Base-by-base conservation (phyloP, 179 eudicot genomes). In the Silene coronaria region DNA sequence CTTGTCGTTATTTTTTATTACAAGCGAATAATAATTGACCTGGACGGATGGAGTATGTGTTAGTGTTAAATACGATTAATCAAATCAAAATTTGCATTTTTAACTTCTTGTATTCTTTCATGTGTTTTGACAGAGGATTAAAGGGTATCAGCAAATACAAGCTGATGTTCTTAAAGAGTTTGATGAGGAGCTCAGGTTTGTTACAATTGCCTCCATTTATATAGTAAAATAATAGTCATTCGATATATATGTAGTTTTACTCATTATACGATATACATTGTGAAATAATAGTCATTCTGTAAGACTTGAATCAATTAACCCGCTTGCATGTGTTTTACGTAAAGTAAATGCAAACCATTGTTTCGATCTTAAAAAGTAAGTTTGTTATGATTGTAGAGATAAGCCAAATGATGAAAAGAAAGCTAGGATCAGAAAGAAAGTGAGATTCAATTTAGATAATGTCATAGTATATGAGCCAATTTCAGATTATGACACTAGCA, bases 381-480 rank as follows among this genome's bases (percentile, higher is more conserved):
- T 10, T 53, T 4, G 58, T 53, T 71, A 68, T 73, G 22, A 61
- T 21, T 75, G 70, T 45, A 79, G 82, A 16, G 74, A 75, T 12
- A 61, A 79, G 51, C 30, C 53, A 12, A 82, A 71, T 23, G 85
- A 71, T 12, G 85, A 72, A 36, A 72, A 71, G 27, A 79, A 75
- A 71, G 32, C 81, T 55, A 78, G 75, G 74, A 57, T 76, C 12
- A 64, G 34, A 78, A 82, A 82, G 77, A 81, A 67, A 69, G 84
- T 82, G 60, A 75, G 82, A 73, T 82, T 82, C 34, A 75, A 82
- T 22, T 66, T 82, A 73, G 75, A 82, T n/a, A n/a, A n/a, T n/a
- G 82, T 82, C 51, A 77, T 73, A 19, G 42, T 70, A 34, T 82
- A 82, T 67, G 82, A 82, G 55, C 82, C 82, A 27, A 71, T 79